Base-by-base conservation (phyloP, 192 early-diverging fungal species). In the Backusella tarrabulga region DNA sequence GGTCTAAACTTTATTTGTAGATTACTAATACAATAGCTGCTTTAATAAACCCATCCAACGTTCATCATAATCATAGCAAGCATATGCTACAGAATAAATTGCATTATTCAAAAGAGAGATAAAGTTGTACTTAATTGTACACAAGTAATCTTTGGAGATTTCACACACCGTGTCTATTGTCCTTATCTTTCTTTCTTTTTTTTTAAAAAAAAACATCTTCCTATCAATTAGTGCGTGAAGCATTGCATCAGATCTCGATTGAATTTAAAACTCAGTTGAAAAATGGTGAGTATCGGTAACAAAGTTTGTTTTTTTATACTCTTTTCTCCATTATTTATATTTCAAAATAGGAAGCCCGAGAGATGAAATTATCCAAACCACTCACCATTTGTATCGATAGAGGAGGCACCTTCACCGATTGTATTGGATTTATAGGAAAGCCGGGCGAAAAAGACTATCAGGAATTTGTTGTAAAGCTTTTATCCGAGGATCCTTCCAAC, bases 401-500 rank as follows among this genome's bases (percentile, higher is more conserved):
- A 40, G 97, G 97, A 15, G 97, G 97, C 23, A 99, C 97, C 6
- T 98, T 99, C 83, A 98, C 97, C 1, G 97, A 99, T 87, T 96
- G 95, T 83, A 92, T 96, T 66, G 96, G 90, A 2, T 93, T 91
- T 67, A 83, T 91, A 36, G 89, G 91, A 2, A 87, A 86, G 12
- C 83, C 84, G 17, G 80, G 84, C 23, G 85, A 90, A 17, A 76
- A 77, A 1, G 79, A 83, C 46, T 75, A 83, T 41, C 83, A 81
- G 14, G 92, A 89, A 60, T 84, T 91, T n/a, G 94, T 97, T 1
- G 86, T 97, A 15, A 99, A 99, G 77, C 90, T 99, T 12, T 89
- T 99, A 21, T 92, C 91, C 17, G 97, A 95, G 41, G 97, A 99
- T 78, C 97, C 97, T 15, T 79, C 84, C 35, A 94, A 96, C 85